phyloP scores from a whole-genome alignment of 352 stramenopile genomes.

The Globisporangium polare region DNA sequence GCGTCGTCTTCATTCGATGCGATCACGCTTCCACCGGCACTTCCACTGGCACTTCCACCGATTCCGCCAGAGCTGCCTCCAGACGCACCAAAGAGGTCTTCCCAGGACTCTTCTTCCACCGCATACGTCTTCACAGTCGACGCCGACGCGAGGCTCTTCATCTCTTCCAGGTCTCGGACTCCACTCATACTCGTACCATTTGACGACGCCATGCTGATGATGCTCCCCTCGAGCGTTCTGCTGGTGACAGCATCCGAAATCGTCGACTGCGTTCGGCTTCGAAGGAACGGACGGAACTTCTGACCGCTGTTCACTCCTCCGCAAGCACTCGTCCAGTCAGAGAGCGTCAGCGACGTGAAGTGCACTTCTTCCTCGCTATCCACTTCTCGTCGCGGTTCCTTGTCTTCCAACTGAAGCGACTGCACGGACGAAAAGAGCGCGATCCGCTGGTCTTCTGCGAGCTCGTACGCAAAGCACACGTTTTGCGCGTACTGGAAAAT shows the following conservation, averaged over 20 bases:
- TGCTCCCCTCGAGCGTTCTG: slow-evolving; percentile 29
- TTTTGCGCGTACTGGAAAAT: slow-evolving; percentile 72
- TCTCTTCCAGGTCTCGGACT: slow-evolving; percentile 51
- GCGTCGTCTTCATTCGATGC: slow-evolving; percentile 16
- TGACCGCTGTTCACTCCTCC: slow-evolving; percentile 17
- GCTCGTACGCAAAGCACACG: slow-evolving; percentile 76
- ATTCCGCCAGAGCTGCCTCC: slow-evolving; percentile 17
- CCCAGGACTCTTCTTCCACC: slow-evolving; percentile 53
- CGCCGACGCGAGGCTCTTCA: slow-evolving; percentile 62
- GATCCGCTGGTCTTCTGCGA: slow-evolving; percentile 78
- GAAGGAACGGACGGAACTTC: slow-evolving; percentile 28
- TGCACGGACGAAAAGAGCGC: slow-evolving; percentile 56
- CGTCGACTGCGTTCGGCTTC: slow-evolving; percentile 21
- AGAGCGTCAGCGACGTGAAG: slow-evolving; percentile 57
- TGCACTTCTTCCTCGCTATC: slow-evolving; percentile 36
- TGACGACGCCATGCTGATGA: slow-evolving; percentile 19
- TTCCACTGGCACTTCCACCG: slow-evolving; percentile 23
- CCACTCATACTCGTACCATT: slow-evolving; percentile 15
- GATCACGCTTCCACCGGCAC: slow-evolving; percentile 21
- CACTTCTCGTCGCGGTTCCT: slow-evolving; percentile 12
- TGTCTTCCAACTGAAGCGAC: slow-evolving; percentile 24
- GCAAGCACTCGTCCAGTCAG: slow-evolving; percentile 55
- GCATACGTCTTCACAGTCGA: slow-evolving; percentile 25
- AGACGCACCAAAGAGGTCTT: slow-evolving; percentile 57
- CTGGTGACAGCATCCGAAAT: slow-evolving; percentile 14